These are phyloP conservation scores for Cunninghamia lanceolata DNA, from an alignment of 75 land plant genomes.

Conservation along the genomic window DNA sequence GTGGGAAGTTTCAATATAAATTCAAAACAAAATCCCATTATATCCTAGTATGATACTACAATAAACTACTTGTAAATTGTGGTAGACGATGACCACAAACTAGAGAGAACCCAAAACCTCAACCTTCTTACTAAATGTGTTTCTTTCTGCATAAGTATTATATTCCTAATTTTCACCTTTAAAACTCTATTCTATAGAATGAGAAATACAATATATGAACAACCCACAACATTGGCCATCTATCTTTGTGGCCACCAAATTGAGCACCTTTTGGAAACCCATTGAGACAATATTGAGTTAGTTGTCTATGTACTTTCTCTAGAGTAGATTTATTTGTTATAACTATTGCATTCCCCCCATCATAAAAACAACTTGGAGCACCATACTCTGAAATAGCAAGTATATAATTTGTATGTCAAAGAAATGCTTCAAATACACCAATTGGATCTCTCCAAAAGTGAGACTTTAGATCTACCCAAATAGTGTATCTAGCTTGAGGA, in stretches of 20 bases:
- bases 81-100: too few relatives aligned
- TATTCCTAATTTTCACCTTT: neutral
- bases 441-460: slow-evolving; percentile 94
- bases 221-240: neutral
- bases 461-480: slow-evolving; percentile 98
- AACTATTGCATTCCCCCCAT: slow-evolving; percentile 85
- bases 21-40: too few relatives aligned
- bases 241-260: slow-evolving; percentile 90
- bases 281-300: slow-evolving; percentile 73
- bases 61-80: too few relatives aligned
- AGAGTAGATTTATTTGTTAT: slow-evolving; percentile 90
- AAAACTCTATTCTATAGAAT: neutral
- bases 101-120: too few relatives aligned
- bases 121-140: neutral
- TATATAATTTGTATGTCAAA: slow-evolving; percentile 70
- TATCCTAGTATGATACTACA: too few relatives aligned
- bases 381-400: slow-evolving; percentile 97
- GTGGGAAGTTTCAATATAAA: too few relatives aligned
- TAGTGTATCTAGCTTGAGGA: slow-evolving; percentile 75
- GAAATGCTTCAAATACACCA: slow-evolving; percentile 86
- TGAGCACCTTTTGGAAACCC: slow-evolving; percentile 79
- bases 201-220: neutral
- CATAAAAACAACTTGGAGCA: slow-evolving; percentile 85
- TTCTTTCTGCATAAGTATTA: neutral
- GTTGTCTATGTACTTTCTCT: slow-evolving; percentile 84